Conservation (phyloP, 192 early-diverging fungal species). For the Coemansia sp. region DNA sequence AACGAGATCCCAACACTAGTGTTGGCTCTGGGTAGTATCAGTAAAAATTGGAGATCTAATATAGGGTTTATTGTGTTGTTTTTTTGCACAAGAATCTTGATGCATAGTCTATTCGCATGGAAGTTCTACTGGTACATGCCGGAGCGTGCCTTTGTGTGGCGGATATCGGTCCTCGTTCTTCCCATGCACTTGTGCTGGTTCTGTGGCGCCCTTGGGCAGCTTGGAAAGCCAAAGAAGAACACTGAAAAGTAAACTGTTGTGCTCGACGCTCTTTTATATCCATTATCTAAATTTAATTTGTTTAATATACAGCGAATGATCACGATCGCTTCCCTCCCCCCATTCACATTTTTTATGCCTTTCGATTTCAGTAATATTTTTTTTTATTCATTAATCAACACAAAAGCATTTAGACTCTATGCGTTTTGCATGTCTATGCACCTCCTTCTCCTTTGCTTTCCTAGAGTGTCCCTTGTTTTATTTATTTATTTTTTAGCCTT, state of each 20-base stretch:
- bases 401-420: background rate
- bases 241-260: background rate
- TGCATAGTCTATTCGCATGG: conserved; percentile 48
- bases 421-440: background rate
- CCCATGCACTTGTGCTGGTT: conserved; percentile 59
- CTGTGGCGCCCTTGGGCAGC: conserved; percentile 20
- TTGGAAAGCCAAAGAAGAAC: background rate
- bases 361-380: background rate
- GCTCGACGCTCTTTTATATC: too few relatives aligned
- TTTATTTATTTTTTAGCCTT: too few relatives aligned
- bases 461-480: too few relatives aligned
- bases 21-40: conserved; percentile 53
- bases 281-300: background rate
- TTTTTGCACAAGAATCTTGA: conserved; percentile 54
- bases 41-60: conserved; percentile 51
- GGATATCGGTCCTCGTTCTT: conserved; percentile 35
- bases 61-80: conserved; percentile 53
- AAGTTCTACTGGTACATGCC: conserved; percentile 32
- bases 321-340: background rate
- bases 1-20: conserved; percentile 60
- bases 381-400: background rate
- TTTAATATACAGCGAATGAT: background rate
- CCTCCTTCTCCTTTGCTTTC: too few relatives aligned
- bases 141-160: conserved; percentile 22
- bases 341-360: background rate